A percentile compares a stretch with the other conserved stretches of the same genome.
phyloP scores from a whole-genome alignment of 2,329 filamentous ascomycete genomes.

The Sclerotinia borealis region DNA sequence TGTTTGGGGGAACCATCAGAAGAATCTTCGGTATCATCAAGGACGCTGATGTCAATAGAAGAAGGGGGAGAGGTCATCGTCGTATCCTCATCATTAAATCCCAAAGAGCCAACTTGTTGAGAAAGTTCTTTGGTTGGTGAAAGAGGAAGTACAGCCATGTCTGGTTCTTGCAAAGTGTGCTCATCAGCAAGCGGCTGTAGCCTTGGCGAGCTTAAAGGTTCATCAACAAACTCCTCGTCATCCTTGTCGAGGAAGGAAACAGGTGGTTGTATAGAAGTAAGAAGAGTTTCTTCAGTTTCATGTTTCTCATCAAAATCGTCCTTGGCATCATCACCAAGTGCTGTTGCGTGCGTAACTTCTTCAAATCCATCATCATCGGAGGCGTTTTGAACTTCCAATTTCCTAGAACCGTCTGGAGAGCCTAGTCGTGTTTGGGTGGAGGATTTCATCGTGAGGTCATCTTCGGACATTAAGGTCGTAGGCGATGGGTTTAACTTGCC shows the following conservation, averaged over 20 bases:
- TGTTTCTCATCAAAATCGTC: conserved; percentile 59
- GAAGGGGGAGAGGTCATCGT: conserved; percentile 25
- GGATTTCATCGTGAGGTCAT: conserved; percentile 57
- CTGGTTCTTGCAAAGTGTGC: conserved; percentile 47
- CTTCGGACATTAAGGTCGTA: conserved; percentile 42
- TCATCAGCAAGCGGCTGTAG: conserved; percentile 55
- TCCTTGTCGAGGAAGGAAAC: conserved; percentile 50
- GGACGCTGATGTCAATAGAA: conserved; percentile 16
- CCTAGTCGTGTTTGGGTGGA: conserved; percentile 41
- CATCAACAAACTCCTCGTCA: conserved; percentile 72
- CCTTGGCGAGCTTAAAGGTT: conserved; percentile 63
- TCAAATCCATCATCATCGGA: conserved; percentile 91
- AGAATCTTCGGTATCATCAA: conserved; percentile 15
- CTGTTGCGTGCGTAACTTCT: conserved; percentile 67
- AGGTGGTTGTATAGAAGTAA: conserved; percentile 30
- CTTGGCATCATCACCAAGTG: conserved; percentile 67
- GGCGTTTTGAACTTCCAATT: conserved; percentile 71
- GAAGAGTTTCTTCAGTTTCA: conserved; percentile 45
- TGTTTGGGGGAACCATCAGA: conserved; percentile 18
- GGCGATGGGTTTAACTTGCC: conserved; percentile 56
- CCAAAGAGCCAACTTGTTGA: conserved; percentile 27
- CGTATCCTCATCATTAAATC: conserved; percentile 26
- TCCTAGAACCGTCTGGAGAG: conserved; percentile 60
- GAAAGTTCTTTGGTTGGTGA: conserved; percentile 44
- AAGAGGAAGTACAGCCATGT: conserved; percentile 51